A percentile compares a stretch with the other conserved stretches of the same genome.
phyloP scores from a whole-genome alignment of 768 basidiomycete species.

The Lyophyllum decastes region DNA sequence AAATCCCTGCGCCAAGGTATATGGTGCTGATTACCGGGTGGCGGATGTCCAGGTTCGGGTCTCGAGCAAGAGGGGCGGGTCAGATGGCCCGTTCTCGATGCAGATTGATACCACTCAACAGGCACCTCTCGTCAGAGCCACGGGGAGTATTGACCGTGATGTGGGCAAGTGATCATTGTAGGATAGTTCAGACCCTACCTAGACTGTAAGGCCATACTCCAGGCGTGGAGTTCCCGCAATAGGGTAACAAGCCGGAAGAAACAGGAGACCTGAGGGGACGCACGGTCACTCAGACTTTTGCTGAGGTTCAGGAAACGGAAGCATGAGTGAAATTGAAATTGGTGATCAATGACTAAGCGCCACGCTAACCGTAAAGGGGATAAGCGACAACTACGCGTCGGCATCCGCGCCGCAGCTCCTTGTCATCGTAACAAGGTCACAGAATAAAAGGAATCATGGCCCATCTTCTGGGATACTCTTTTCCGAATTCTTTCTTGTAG shows the following conservation, averaged over 20 bases:
- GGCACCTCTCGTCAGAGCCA: neutral
- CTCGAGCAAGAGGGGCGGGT: neutral
- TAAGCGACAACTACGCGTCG: neutral
- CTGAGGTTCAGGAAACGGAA: neutral
- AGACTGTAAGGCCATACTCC: neutral
- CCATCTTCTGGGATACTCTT: constrained; percentile 77
- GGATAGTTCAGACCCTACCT: neutral
- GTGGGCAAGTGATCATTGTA: neutral
- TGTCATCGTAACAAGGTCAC: constrained; percentile 17
- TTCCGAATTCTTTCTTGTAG: constrained; percentile 94
- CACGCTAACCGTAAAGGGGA: neutral
- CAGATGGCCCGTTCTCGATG: neutral
- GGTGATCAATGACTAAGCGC: neutral
- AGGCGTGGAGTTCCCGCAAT: too few species aligned
- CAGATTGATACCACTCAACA: neutral
- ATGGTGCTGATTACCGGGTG: neutral
- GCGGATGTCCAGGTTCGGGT: neutral
- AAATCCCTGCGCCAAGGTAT: neutral
- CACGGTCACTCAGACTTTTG: neutral
- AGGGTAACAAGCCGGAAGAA: too few species aligned
- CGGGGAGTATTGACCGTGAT: neutral
- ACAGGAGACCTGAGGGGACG: neutral
- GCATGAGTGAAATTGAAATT: neutral
- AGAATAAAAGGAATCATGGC: constrained; percentile 79
- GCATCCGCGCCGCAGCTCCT: neutral